Conservation (phyloP, 2,329 filamentous ascomycete genomes). For the Davidsoniella eucalypti region DNA sequence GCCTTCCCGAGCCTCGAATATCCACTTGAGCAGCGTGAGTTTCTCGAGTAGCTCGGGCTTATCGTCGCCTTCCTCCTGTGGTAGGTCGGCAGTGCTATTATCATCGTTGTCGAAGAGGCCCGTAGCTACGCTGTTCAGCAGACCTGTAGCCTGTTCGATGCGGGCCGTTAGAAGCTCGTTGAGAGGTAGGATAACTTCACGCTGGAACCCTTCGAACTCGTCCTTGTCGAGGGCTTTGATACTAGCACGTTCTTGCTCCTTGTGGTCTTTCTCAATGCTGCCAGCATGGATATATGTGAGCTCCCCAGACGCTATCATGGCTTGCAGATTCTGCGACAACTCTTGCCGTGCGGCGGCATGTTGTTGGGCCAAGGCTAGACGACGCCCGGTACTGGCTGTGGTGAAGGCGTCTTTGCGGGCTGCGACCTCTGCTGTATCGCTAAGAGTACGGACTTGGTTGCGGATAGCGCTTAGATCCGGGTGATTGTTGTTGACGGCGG, state of each 20-base stretch:
- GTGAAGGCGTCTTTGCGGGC: constrained; percentile 47
- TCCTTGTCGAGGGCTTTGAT: constrained; percentile 59
- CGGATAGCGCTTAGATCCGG: constrained; percentile 72
- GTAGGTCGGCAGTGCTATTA: constrained; percentile 54
- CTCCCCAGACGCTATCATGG: constrained; percentile 59
- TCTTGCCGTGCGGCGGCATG: constrained; percentile 40
- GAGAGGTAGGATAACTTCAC: constrained; percentile 64
- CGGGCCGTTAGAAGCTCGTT: constrained; percentile 65
- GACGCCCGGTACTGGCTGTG: constrained; percentile 38
- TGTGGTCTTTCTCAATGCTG: constrained; percentile 60
- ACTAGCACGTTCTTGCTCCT: constrained; percentile 50
- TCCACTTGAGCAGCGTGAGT: constrained; percentile 86
- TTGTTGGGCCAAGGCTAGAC: constrained; percentile 36
- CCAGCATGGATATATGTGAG: constrained; percentile 74
- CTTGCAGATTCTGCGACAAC: constrained; percentile 59
- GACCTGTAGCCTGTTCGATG: constrained; percentile 53
- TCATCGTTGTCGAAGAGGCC: constrained; percentile 29
- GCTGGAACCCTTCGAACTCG: constrained; percentile 74
- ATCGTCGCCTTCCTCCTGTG: constrained; percentile 90
- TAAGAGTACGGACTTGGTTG: constrained; percentile 53
- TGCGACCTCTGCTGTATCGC: constrained; percentile 56
- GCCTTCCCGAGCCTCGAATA: constrained; percentile 84
- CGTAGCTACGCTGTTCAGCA: constrained; percentile 27
- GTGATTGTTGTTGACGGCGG: constrained; percentile 90
- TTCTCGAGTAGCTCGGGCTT: constrained; percentile 88